Conservation (phyloP, 2,329 filamentous ascomycete genomes). For the Stachybotrys elegans region DNA sequence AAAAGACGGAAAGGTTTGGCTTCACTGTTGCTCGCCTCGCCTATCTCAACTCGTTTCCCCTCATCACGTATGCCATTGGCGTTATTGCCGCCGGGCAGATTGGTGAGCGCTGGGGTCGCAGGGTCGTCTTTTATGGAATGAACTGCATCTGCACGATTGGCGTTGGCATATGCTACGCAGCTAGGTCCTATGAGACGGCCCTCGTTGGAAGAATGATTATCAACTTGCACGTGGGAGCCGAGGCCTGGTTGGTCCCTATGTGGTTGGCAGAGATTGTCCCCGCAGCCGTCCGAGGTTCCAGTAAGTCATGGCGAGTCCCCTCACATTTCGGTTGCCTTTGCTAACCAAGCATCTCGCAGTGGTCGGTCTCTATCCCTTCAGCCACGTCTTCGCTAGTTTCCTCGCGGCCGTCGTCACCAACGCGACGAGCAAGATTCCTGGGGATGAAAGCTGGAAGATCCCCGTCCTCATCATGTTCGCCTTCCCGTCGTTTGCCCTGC, state of each 20-base stretch:
- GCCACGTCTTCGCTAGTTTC: conserved; percentile 13
- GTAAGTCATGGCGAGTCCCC: no score
- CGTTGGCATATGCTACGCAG: conserved; percentile 9
- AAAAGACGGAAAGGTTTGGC: conserved; percentile 5
- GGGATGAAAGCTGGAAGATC: conserved; percentile 14
- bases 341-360: no score
- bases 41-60: conserved; percentile 15
- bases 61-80: conserved; percentile 12
- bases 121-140: conserved; percentile 11
- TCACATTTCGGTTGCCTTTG: no score
- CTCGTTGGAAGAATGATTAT: conserved; percentile 13
- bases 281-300: conserved; percentile 11
- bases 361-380: conserved; percentile 15
- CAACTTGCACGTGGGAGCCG: conserved; percentile 13
- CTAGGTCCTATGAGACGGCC: conserved; percentile 8
- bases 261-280: conserved; percentile 16
- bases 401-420: conserved; percentile 15
- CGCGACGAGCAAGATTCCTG: conserved; percentile 11
- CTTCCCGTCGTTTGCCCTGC: conserved; percentile 10
- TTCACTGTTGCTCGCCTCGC: conserved; percentile 13
- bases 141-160: conserved; percentile 12
- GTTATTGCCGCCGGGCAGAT: conserved; percentile 10
- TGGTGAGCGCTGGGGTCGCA: conserved; percentile 13
- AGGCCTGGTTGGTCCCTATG: conserved; percentile 14
- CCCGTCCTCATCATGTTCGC: conserved; percentile 11